Evolutionary conservation across 2,329 filamentous ascomycete genomes (phyloP), one percentile per base, ranked within the genome.

Genomic region (Sclerotinia glacialis): DNA sequence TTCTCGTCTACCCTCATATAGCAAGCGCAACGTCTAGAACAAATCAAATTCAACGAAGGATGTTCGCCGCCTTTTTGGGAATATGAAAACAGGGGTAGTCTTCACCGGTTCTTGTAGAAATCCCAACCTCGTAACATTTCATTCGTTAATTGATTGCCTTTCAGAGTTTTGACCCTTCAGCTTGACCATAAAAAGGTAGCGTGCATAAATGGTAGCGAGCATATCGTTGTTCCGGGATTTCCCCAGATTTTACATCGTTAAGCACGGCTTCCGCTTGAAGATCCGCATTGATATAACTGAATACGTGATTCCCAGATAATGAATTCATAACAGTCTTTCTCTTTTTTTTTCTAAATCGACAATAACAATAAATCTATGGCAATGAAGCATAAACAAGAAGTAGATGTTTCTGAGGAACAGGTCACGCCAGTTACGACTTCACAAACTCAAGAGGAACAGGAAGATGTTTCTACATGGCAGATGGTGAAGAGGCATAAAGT

Each of bases 401-500:
- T 49, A 16, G 8, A 26, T 31, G 8, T 40, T 37, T 26, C 58
- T 1, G 58, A 61, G 44, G 58, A 49, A 0, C n/a, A 44, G 21
- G 14, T 61, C 21, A 37, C 44, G 14, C 34, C n/a, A 37, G n/a
- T 49, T n/a, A 9, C 21, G 31, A 49, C 21, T 49, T 49, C 31
- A 14, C 14, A 49, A 26, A 61, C 28, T 49, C 44, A 26, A 5
- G 58, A 37, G n/a, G 56, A 8, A 49, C n/a, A 5, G 23, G 50
- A 65, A 59, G 28, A 37, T 40, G 14, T 47, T 63, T 66, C 56
- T 11, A 63, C 58, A 46, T 66, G 56, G 56, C 46, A 53, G 21
- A 52, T 61, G 47, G 55, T 66, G 49, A 54, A 46, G 58, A 66
- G 47, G 62, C n/a, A 66, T 28, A 50, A 16, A n/a, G 64, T 62